Evolutionary conservation across 352 stramenopile genomes (phyloP).

Genomic region (Phytophthora colocasiae): DNA sequence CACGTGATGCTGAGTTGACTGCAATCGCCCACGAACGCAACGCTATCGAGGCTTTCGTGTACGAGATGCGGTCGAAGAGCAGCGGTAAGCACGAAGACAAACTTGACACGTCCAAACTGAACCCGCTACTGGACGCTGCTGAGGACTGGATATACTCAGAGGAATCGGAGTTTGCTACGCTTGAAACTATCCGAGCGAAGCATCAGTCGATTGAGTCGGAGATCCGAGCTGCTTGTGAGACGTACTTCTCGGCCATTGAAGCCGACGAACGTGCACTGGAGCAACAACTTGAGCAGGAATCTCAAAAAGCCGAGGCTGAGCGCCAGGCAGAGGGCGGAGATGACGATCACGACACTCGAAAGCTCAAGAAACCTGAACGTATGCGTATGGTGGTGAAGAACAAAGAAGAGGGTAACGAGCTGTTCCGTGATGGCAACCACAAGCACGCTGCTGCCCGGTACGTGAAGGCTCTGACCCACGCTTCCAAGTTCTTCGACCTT

Average conservation of each 20-base stretch:
- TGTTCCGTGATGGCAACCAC: slow-evolving; percentile 93
- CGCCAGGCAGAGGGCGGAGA: slow-evolving; percentile 71
- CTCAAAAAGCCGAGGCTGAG: slow-evolving; percentile 74
- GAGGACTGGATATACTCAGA: slow-evolving; percentile 95
- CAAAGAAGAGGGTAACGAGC: slow-evolving; percentile 95
- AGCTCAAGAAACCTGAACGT: slow-evolving; percentile 93
- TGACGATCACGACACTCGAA: slow-evolving; percentile 93
- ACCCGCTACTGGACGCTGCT: slow-evolving; percentile 77
- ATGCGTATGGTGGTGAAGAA: slow-evolving; percentile 95
- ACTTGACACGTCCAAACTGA: slow-evolving; percentile 66
- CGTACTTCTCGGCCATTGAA: slow-evolving; percentile 77
- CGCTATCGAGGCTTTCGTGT: slow-evolving; percentile 91
- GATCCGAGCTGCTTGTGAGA: slow-evolving; percentile 55
- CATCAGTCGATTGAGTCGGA: slow-evolving; percentile 63
- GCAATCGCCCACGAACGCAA: slow-evolving; percentile 88
- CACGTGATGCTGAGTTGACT: slow-evolving; percentile 69
- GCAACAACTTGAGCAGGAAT: slow-evolving; percentile 80
- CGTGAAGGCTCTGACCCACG: slow-evolving; percentile 91
- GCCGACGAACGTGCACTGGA: slow-evolving; percentile 72
- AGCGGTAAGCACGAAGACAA: slow-evolving; percentile 75
- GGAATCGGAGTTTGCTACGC: slow-evolving; percentile 76
- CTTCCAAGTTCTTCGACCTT: slow-evolving; percentile 94
- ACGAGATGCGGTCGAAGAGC: slow-evolving; percentile 89
- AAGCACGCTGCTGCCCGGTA: slow-evolving; percentile 90
- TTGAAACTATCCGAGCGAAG: slow-evolving; percentile 60